These are phyloP conservation scores for Trichophyton schoenleinii DNA, from an alignment of 2,329 filamentous ascomycete genomes.

Conservation along the genomic window DNA sequence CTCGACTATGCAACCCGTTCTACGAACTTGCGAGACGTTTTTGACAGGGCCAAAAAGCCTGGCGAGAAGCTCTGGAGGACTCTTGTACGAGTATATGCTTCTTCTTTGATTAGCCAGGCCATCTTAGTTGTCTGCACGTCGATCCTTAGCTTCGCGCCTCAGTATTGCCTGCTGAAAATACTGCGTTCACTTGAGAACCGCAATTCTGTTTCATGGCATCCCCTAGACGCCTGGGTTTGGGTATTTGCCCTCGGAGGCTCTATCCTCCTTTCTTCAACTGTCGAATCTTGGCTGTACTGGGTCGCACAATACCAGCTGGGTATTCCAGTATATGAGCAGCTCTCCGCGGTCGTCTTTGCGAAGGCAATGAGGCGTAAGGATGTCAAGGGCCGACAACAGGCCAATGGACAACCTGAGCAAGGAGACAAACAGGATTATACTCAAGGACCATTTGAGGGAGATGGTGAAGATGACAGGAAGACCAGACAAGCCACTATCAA, in stretches of 20 bases:
- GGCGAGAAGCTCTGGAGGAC: constrained; percentile 45
- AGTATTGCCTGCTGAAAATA: constrained; percentile 55
- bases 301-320: constrained; percentile 50
- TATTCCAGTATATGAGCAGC: constrained; percentile 55
- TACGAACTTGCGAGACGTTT: constrained; percentile 40
- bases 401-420: constrained; percentile 21
- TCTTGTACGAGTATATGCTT: constrained; percentile 46
- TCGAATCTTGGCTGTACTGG: constrained; percentile 57
- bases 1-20: constrained; percentile 45
- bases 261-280: constrained; percentile 43
- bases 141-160: constrained; percentile 55
- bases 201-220: constrained; percentile 33
- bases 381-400: constrained; percentile 46
- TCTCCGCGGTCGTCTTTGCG: constrained; percentile 60
- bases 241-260: constrained; percentile 51
- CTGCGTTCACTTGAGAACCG: constrained; percentile 51
- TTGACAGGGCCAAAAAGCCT: constrained; percentile 23
- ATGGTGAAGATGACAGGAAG: constrained; percentile 40
- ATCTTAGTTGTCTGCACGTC: constrained; percentile 42
- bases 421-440: constrained; percentile 19
- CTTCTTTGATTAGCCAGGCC: constrained; percentile 47
- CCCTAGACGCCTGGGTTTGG: constrained; percentile 52
- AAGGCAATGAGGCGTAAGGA: constrained; percentile 69
- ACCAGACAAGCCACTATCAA: constrained; percentile 62
- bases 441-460: constrained; percentile 20